Evolutionary conservation across 495 filamentous ascomycete species (phyloP), one percentile per base, ranked within the genome.

Genomic region (Aspergillus baeticus): DNA sequence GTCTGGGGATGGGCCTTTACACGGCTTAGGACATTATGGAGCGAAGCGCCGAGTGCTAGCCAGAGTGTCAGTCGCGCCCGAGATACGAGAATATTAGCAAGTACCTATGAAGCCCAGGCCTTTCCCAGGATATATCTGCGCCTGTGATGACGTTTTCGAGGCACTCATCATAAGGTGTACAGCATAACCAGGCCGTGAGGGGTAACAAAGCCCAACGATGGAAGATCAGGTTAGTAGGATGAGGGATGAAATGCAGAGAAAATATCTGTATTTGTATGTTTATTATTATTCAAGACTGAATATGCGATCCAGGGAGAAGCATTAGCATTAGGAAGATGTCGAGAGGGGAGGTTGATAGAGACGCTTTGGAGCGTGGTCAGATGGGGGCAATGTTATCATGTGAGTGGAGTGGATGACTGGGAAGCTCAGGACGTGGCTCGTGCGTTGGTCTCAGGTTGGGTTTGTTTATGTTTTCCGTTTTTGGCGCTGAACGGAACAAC

Each of bases 11-110:
- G 87, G 23, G 89, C 86, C 64, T 96, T 96, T 47, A 98, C 76
- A 35, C 88, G 84, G 29, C 85, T 89, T 29, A 98, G 73, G 54
- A 95, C 80, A 63, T 96, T 91, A 70, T 96, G 91, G 36, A 98
- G 78, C 1, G 94, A 96, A 55, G 88, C 86, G 51, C 94, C 94
- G 41, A 98, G 84, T 20, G 85, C 92, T 95, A 51, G 39, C 23
- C 20, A 45, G 38, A 15, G 44, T 3, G 56, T 76, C 61, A 73
- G 69, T 57, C n/a, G 26, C 15, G 33, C 54, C 46, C 37, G n/a
- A 47, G 52, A 45, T 35, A 52, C 34, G 33, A 50, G 50, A 47
- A 34, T 31, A 55, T 15, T n/a, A n/a, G n/a, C n/a, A 72, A 77
- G 63, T 82, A 87, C 90, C 82, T 47, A 96, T 79, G 61, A 90